These are phyloP conservation scores for Auriculariales sp. DNA, from an alignment of 768 basidiomycete species.

Conservation along the genomic window DNA sequence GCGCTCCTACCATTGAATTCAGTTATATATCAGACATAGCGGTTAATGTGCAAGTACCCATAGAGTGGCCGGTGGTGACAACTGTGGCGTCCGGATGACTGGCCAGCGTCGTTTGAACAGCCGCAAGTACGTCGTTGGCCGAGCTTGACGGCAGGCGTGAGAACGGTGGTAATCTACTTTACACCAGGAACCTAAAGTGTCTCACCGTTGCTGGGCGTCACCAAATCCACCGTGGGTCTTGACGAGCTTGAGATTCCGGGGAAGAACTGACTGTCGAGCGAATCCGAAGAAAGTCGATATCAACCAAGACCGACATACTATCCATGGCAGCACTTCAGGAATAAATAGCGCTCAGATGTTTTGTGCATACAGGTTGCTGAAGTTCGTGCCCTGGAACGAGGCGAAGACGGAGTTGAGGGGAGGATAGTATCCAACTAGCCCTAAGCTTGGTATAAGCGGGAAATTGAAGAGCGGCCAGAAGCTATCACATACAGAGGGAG, in stretches of 20 bases:
- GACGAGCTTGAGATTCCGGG: slow-evolving; percentile 14
- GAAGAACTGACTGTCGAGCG: slow-evolving; percentile 5
- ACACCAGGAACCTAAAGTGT: not conserved
- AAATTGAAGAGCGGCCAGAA: too few species aligned
- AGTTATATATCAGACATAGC: too few species aligned
- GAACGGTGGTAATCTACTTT: too few species aligned
- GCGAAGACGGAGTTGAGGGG: slow-evolving; percentile 15
- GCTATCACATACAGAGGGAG: too few species aligned
- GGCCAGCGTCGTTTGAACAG: slow-evolving; percentile 15
- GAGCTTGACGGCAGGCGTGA: too few species aligned
- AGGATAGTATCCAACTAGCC: slow-evolving; percentile 41
- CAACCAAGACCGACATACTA: slow-evolving; percentile 17
- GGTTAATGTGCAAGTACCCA: too few species aligned
- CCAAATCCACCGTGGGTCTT: slow-evolving; percentile 34
- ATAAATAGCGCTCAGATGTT: not conserved
- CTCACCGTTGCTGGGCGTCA: slow-evolving; percentile 27
- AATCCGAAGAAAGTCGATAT: slow-evolving; percentile 15
- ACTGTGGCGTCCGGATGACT: slow-evolving; percentile 12
- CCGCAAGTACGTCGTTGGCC: slow-evolving; percentile 15
- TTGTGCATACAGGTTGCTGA: slow-evolving; percentile 14
- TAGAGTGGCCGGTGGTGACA: slow-evolving; percentile 23
- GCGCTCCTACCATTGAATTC: too few species aligned
- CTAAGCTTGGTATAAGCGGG: too few species aligned
- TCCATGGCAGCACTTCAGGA: not conserved
- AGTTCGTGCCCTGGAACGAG: slow-evolving; percentile 19